Evolutionary conservation across 768 basidiomycete genomes (phyloP), one percentile per base, ranked within the genome.

Genomic region (Obba rivulosa): DNA sequence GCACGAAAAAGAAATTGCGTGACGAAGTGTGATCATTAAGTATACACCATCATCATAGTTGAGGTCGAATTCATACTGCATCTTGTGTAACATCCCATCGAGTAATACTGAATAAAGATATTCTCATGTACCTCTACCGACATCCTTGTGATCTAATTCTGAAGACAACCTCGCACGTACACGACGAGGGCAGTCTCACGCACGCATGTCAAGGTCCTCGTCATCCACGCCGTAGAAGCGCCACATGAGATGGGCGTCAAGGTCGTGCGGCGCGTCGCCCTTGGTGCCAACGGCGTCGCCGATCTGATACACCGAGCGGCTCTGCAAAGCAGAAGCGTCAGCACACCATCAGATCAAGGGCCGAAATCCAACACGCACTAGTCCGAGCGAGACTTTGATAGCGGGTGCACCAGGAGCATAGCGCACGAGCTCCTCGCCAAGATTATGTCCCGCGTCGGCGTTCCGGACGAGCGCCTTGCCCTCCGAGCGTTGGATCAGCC

Each of bases 301-400:
- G 2, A 73, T 66, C 52, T 81, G 73, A 48, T 76, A 78, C 13
- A 75, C 70, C 16, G 67, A 60, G 41, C 69, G 72, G 46, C 63
- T 72, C 70, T 75, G 47, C 10, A 53, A 38, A 42, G 25, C 17
- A 18, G 1, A 17, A 22, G n/a, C n/a, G 8, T 20, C 24, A 35
- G 39, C 23, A 43, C 14, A 17, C 8, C 21, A 16, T 16, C 11
- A 13, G n/a, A n/a, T n/a, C 28, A 5, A 18, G 42, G 51, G 18
- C 48, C 14, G 17, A 41, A 4, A 39, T 41, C 52, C 21, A 17
- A 28, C 0, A 67, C 76, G 54, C 43, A 80, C 78, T 42, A 83
- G 53, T 3, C 82, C 82, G 20, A 85, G 70, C 0, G 82, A 77
- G 2, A 85, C 71, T 58, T 83, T 83, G 67, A 84, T 83, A 16